Evolutionary conservation across 345 rosid species (phyloP).

Genomic region (Eucalyptus marginata): DNA sequence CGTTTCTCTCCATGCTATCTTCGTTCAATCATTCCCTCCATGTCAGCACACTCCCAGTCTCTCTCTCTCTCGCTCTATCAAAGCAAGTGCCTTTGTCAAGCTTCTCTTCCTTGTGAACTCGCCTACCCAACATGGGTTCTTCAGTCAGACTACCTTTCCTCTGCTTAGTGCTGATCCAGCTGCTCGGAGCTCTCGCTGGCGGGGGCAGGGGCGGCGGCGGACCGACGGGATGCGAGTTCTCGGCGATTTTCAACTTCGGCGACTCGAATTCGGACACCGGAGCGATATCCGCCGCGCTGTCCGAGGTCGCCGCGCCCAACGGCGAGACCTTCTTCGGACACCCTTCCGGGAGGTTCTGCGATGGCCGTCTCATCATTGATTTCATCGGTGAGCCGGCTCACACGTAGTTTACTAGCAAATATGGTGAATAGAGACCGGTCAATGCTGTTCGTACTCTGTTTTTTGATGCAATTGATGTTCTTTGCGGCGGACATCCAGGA

Average conservation of each 20-base stretch:
- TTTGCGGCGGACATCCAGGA: neutral
- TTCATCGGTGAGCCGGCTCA: slow-evolving; percentile 24
- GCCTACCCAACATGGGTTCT: neutral
- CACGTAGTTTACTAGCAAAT: neutral
- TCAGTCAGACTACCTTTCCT: neutral
- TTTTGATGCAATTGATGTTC: neutral
- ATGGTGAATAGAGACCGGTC: neutral
- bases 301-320: slow-evolving; percentile 38
- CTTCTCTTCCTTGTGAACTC: neutral
- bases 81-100: neutral
- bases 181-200: neutral
- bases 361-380: slow-evolving; percentile 66
- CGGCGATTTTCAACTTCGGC: slow-evolving; percentile 63
- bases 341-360: slow-evolving; percentile 55
- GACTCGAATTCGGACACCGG: slow-evolving; percentile 80
- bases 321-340: slow-evolving; percentile 69
- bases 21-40: neutral
- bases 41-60: neutral
- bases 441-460: neutral
- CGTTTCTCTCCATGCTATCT: neutral
- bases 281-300: slow-evolving; percentile 38
- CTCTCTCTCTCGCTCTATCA: neutral
- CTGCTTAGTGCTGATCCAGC: neutral
- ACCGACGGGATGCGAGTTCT: slow-evolving; percentile 13
- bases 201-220: neutral